These are phyloP conservation scores for Candida yuanshanica DNA, from an alignment of 805 yeast species.

Conservation along the genomic window DNA sequence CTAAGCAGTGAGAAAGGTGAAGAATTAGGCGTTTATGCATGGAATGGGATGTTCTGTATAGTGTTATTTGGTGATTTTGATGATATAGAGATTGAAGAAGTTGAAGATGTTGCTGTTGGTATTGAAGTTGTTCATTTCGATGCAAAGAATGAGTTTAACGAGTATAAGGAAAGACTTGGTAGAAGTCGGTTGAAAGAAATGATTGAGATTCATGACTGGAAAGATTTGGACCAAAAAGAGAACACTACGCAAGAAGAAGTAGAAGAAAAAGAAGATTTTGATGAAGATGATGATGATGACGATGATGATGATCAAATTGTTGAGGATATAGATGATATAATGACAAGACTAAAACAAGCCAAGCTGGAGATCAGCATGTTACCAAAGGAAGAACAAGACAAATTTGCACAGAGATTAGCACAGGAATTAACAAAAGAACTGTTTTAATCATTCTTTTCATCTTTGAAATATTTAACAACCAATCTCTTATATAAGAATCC, in stretches of 20 bases:
- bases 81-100: neutral
- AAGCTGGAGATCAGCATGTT: neutral
- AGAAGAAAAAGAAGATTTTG: too few species aligned
- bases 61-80: neutral
- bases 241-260: neutral
- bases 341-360: neutral
- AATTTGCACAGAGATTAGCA: neutral
- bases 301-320: neutral
- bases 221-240: neutral
- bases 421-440: neutral
- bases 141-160: neutral
- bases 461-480: neutral
- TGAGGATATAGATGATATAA: neutral
- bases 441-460: neutral
- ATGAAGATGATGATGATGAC: neutral
- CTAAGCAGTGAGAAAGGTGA: neutral
- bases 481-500: constrained; percentile 4
- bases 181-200: neutral
- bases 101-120: neutral
- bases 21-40: neutral
- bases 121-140: neutral
- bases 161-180: neutral
- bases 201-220: neutral
- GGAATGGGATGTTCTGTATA: neutral
- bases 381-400: neutral